Evolutionary conservation across 306 rosid genomes (phyloP).

Genomic region (Morella rubra): DNA sequence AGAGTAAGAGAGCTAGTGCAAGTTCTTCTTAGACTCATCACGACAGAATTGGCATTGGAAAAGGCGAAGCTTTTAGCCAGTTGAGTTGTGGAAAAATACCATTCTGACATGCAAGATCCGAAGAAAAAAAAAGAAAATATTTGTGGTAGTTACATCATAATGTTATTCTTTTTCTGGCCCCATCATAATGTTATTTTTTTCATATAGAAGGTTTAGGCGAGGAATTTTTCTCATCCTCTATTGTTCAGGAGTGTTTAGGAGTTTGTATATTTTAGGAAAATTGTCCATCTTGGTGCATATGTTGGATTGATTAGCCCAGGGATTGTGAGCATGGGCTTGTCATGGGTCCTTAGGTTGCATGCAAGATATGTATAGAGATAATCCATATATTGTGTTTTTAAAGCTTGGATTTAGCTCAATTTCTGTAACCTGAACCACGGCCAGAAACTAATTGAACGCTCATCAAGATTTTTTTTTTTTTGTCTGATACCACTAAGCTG

Average conservation of each 20-base stretch:
- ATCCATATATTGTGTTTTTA: background rate
- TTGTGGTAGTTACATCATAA: constrained; percentile 1
- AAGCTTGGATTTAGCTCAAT: background rate
- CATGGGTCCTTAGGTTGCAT: constrained; percentile 7
- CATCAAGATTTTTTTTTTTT: background rate
- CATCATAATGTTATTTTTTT: constrained; percentile 15
- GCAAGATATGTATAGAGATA: background rate
- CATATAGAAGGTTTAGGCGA: constrained; percentile 12
- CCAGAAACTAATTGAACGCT: too few species aligned
- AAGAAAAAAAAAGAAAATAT: too few species aligned
- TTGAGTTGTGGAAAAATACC: constrained; percentile 36
- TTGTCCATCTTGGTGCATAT: constrained; percentile 21
- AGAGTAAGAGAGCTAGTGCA: constrained; percentile 67
- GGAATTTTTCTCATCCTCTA: constrained; percentile 13
- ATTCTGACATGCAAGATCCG: constrained; percentile 26
- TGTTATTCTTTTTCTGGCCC: constrained; percentile 1
- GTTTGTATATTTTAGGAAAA: constrained; percentile 30
- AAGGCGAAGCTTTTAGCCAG: constrained; percentile 39
- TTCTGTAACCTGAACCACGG: too few species aligned
- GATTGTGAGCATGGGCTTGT: background rate
- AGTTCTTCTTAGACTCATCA: constrained; percentile 58
- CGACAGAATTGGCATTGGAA: constrained; percentile 66
- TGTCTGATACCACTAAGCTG: too few species aligned
- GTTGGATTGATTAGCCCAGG: background rate
- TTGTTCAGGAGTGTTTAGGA: constrained; percentile 19